Evolutionary conservation across 352 stramenopile species (phyloP).

Genomic region (Phytopythium delawarense): DNA sequence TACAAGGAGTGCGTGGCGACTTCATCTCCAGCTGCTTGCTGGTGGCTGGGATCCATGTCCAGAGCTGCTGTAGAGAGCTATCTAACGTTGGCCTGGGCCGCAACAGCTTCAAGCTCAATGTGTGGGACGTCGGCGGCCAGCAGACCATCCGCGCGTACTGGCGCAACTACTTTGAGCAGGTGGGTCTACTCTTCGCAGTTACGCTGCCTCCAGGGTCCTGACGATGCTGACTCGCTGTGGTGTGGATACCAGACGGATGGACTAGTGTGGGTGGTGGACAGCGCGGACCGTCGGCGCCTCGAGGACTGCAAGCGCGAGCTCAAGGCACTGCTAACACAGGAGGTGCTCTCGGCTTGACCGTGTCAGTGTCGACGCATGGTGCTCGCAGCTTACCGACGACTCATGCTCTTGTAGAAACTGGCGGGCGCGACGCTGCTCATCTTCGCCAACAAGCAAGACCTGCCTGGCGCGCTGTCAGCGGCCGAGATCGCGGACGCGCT

Average conservation of each 20-base stretch:
- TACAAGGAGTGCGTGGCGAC: slow-evolving; percentile 78
- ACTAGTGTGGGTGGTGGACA: slow-evolving; percentile 99
- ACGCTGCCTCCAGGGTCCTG: neutral
- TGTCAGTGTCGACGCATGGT: no score
- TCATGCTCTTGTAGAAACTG: slow-evolving; percentile 84
- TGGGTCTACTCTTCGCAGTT: slow-evolving; percentile 12
- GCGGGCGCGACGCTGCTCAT: slow-evolving; percentile 98
- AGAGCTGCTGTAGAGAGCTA: neutral
- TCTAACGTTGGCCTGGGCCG: slow-evolving; percentile 64
- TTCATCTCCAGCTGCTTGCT: no score
- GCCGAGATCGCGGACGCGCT: slow-evolving; percentile 91
- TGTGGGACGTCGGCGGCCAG: slow-evolving; percentile 99
- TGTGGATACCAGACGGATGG: slow-evolving; percentile 89
- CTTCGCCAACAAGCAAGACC: slow-evolving; percentile 99
- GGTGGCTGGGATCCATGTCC: no score
- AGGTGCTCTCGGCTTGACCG: slow-evolving; percentile 33
- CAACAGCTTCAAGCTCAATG: slow-evolving; percentile 96
- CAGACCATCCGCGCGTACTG: slow-evolving; percentile 99
- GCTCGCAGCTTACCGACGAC: no score
- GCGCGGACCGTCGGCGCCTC: slow-evolving; percentile 90
- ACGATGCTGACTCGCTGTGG: neutral
- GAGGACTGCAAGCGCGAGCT: slow-evolving; percentile 93
- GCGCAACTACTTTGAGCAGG: slow-evolving; percentile 99
- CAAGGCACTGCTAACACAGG: slow-evolving; percentile 78
- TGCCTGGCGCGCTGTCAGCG: slow-evolving; percentile 87